Base-by-base conservation (phyloP, 805 yeast genomes). In the Clavispora carvajalis region DNA sequence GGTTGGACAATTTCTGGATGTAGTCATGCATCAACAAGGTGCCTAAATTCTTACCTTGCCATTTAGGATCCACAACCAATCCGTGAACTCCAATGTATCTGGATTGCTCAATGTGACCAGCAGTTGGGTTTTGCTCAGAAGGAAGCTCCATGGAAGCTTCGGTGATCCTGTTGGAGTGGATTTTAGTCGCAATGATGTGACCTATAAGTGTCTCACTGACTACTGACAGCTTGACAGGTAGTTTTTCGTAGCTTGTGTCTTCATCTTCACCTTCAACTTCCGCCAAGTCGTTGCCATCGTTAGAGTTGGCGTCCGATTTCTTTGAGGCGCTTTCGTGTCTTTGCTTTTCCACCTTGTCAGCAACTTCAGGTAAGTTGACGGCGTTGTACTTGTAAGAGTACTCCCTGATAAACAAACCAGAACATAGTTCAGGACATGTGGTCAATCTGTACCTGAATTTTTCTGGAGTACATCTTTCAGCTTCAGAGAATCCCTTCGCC, bases 361-460 rank as follows among this genome's bases (percentile, higher is more conserved):
- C 73, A 5, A 62, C 65, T 22, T 60, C 65, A 2, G 73, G 73
- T 44, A 67, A 58, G 48, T 67, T 67, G 38, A 65, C 59, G 11
- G 72, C 67, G 38, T 64, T 63, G 54, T 67, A 72, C 46, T 62
- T 62, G 52, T 68, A 63, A 22, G 57, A 68, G 61, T 83, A 84
- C 41, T 78, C 78, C 56, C 96, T 73, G 38, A 88, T 71, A 55
- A 91, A 93, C 41, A 93, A 71, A 2, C 98, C 98, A 5, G 90
- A 79, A 49, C 93, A 80, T 42, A 91, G 74, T 60, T 91, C 99
- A 8, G 98, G 98, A 59, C 97, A 90, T 4, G 69, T 79, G 1
- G 73, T 73, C 47, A 91, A 70, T 52, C 97, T 74, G 67, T 86
- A 91, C 48, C 64, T 66, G 40, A 69, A 61, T 48, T 76, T 80